Percentiles rank a stretch among this genome's conserved stretches.
Conservation (phyloP, 225 moss, liverwort and hornwort genomes). For the Polytrichum commune region DNA sequence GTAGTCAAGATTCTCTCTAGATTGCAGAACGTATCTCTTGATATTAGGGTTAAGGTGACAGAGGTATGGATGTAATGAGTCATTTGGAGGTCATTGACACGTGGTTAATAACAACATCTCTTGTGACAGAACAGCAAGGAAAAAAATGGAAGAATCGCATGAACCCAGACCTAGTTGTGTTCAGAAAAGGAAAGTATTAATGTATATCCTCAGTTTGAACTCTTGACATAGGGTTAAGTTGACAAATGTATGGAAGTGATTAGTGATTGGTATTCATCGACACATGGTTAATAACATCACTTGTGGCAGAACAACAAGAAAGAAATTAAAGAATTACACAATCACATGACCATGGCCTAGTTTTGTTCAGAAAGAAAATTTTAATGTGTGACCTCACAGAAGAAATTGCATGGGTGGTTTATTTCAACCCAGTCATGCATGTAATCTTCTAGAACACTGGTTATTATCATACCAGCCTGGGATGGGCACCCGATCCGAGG, state of each 20-base stretch:
- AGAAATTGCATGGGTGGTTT: no score
- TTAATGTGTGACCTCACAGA: no score
- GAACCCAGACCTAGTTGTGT: no score
- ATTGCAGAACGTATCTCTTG: not conserved
- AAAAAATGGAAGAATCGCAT: not conserved
- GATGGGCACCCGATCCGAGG: no score
- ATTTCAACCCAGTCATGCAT: no score
- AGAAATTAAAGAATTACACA: not conserved
- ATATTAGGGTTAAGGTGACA: not conserved
- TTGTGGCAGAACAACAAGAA: not conserved
- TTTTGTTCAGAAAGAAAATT: not conserved
- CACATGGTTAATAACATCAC: not conserved
- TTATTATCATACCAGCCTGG: not conserved
- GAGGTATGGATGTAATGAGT: no score
- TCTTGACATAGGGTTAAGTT: no score
- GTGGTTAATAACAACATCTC: not conserved
- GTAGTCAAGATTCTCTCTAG: not conserved
- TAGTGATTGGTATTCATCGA: not conserved
- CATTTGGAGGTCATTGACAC: not conserved
- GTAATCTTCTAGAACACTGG: no score
- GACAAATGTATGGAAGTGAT: no score
- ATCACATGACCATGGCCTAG: no score
- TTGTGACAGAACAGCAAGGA: not conserved
- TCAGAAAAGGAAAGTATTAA: no score
- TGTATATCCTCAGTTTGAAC: no score